Percentiles rank a stretch among this genome's conserved stretches.
Conservation (phyloP, 1,139 yeast species). For the Wickerhamomyces sp. region DNA sequence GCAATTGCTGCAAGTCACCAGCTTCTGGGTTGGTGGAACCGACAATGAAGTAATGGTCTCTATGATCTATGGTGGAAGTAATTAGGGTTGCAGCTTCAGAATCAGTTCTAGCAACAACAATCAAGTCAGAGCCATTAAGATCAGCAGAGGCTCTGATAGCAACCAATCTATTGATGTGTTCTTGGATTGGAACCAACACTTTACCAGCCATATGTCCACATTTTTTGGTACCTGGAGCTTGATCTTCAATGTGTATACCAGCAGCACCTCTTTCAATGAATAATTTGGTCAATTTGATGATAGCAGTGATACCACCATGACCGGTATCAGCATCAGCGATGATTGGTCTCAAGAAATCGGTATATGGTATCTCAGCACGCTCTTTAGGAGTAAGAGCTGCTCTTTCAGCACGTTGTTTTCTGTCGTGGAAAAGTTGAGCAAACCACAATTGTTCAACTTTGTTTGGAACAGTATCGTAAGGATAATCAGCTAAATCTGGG, state of each 20-base stretch:
- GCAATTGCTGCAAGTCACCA: constrained; percentile 61
- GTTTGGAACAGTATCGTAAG: constrained; percentile 98
- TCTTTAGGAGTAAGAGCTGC: constrained; percentile 52
- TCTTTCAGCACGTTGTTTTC: constrained; percentile 91
- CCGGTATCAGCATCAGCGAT: constrained; percentile 99
- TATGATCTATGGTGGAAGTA: constrained; percentile 88
- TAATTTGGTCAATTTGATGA: constrained; percentile 90
- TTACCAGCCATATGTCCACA: constrained; percentile 98
- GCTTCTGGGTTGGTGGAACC: constrained; percentile 88
- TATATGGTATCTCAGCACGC: constrained; percentile 54
- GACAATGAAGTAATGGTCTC: constrained; percentile 89
- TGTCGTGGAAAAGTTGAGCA: constrained; percentile 95
- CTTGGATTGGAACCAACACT: constrained; percentile 95
- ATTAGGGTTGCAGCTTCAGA: constrained; percentile 95
- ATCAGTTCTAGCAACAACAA: constrained; percentile 92
- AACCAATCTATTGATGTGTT: constrained; percentile 89
- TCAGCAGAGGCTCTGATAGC: constrained; percentile 97
- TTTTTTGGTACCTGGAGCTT: constrained; percentile 97
- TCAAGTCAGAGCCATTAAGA: constrained; percentile 79
- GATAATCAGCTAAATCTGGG: constrained; percentile 97
- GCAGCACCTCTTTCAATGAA: constrained; percentile 99
- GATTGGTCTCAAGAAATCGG: constrained; percentile 89
- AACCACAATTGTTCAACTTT: constrained; percentile 96
- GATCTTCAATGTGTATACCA: constrained; percentile 97
- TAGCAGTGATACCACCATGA: constrained; percentile 97